Percentiles rank a stretch among this genome's conserved stretches.
phyloP scores from a whole-genome alignment of 2,329 filamentous ascomycete genomes.

The Penicillium sp. region DNA sequence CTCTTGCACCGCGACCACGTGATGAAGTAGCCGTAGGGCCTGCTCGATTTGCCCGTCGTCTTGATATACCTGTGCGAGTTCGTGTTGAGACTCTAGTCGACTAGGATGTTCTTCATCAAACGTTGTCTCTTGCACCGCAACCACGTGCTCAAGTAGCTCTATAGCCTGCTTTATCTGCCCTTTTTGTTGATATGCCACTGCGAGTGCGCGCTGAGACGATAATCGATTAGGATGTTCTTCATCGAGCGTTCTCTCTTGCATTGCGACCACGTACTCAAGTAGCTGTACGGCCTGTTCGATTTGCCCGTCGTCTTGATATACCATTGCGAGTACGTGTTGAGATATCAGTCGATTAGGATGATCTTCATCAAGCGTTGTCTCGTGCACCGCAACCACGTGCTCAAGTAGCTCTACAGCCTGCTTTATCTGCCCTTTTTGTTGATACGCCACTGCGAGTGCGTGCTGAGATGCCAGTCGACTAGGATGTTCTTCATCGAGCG shows the following conservation, averaged over 20 bases:
- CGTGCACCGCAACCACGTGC: too few species aligned
- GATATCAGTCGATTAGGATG: not conserved
- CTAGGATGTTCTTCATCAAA: not conserved
- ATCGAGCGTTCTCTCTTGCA: not conserved
- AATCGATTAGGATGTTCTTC: constrained; percentile 1
- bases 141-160: too few species aligned
- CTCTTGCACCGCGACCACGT: not conserved
- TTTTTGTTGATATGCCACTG: too few species aligned
- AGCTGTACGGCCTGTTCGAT: not conserved
- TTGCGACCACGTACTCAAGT: not conserved
- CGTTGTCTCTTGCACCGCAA: too few species aligned
- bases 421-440: too few species aligned
- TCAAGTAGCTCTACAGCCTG: too few species aligned
- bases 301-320: not conserved
- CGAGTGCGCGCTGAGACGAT: not conserved
- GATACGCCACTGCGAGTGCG: too few species aligned
- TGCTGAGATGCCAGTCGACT: not conserved
- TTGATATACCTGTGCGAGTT: not conserved
- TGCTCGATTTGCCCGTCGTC: not conserved
- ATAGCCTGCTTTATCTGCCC: too few species aligned
- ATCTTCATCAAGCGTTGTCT: not conserved
- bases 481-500: not conserved
- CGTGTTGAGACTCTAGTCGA: not conserved
- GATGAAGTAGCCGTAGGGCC: not conserved
- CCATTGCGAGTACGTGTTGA: not conserved